Evolutionary conservation across 208 protist species (phyloP), one percentile per base, ranked within the genome.

Genomic region (Zelonia costaricensis): DNA sequence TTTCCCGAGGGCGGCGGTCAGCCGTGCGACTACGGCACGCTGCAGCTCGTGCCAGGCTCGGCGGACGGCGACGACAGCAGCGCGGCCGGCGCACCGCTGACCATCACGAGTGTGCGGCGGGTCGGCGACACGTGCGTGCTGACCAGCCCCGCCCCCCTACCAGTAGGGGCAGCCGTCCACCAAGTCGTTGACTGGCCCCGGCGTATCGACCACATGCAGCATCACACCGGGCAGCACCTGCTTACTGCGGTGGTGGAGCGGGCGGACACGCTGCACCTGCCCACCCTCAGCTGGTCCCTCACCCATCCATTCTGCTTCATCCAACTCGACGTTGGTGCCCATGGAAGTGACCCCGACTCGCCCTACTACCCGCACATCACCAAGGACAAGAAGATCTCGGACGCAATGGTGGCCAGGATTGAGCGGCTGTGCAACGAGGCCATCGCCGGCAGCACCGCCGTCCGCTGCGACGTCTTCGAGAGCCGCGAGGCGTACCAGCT

Each of bases 1-100:
- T 97, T 97, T 47, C 91, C 91, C 16, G 87, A 97, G 38, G 92
- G 89, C 20, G 92, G 92, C 38, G 92, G 92, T 13, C 92, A 97
- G 70, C 88, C 89, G 8, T 93, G 80, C 68, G 92, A 97, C 66
- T 51, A 83, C 40, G 92, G 92, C 33, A 78, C 56, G 16, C 73
- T 92, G 12, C 49, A 51, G 6, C 30, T 51, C 6, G 55, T 64
- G 15, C 16, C 28, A 0, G 39, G 43, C 18, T 15, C 31, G 23
- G 56, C 33, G 10, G n/a, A 46, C 9, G 45, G n/a, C 9, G 35
- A 8, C 3, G 35, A 46, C 27, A 18, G 15, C 42, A 36, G 31
- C 13, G 57, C 35, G 16, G 43, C 67, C 8, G 43, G 5, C 15
- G 18, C 44, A 13, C 48, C 47, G 28, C 8, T 76, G 20, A n/a